Evolutionary conservation across 148 eudicot species (phyloP).

Genomic region (Spergularia marina): DNA sequence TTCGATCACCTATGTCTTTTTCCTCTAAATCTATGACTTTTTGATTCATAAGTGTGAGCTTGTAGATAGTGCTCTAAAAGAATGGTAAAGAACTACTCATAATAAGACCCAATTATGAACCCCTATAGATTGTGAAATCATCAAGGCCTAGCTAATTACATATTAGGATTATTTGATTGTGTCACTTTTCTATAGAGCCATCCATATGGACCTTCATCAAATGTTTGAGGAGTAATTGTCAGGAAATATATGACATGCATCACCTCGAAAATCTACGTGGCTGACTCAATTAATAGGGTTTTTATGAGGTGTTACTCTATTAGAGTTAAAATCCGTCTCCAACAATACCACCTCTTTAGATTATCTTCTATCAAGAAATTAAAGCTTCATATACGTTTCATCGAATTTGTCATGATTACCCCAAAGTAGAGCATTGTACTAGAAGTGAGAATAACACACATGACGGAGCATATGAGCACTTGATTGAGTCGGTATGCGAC

Average conservation of each 20-base stretch:
- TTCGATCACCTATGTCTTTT: not conserved
- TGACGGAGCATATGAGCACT: too few species aligned
- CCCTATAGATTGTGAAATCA: not conserved
- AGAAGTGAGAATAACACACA: too few species aligned
- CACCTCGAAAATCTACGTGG: not conserved
- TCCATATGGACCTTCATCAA: not conserved
- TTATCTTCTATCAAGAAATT: too few species aligned
- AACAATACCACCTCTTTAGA: too few species aligned
- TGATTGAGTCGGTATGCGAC: too few species aligned
- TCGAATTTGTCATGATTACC: too few species aligned
- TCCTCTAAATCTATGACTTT: not conserved
- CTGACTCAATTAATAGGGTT: too few species aligned
- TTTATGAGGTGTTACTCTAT: too few species aligned
- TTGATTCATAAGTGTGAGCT: not conserved
- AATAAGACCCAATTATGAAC: not conserved
- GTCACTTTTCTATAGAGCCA: conserved; percentile 7
- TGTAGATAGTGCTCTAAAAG: conserved; percentile 4
- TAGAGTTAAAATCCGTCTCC: too few species aligned
- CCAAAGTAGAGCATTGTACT: too few species aligned
- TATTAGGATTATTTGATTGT: not conserved
- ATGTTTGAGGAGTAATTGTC: not conserved
- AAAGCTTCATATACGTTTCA: too few species aligned
- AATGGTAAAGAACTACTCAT: conserved; percentile 10
- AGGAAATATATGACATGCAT: not conserved
- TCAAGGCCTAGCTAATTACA: not conserved